Percentiles rank a stretch among this genome's conserved stretches.
phyloP scores from a whole-genome alignment of 1,284 basidiomycete species.

The Peniophora sp. region DNA sequence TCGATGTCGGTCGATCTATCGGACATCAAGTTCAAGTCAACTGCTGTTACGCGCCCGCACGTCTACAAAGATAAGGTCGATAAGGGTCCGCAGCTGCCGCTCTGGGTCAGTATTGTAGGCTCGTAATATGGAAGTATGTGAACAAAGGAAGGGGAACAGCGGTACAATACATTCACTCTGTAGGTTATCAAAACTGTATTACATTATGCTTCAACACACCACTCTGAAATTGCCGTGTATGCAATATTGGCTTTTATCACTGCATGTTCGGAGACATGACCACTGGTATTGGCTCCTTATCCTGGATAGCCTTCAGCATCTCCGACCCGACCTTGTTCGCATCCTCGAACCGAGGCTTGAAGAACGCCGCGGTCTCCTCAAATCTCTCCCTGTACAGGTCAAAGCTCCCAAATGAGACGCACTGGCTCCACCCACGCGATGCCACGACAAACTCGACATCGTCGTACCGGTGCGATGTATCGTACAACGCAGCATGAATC shows the following conservation, averaged over 20 bases:
- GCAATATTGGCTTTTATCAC: too few relatives aligned
- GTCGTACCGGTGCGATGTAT: constrained; percentile 80
- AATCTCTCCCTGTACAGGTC: constrained; percentile 84
- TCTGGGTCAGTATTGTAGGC: not conserved
- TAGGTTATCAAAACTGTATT: too few relatives aligned
- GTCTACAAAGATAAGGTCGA: not conserved
- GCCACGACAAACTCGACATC: constrained; percentile 95
- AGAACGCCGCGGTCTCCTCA: constrained; percentile 76
- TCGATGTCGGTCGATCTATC: constrained; percentile 34
- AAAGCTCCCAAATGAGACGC: constrained; percentile 89
- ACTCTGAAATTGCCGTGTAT: too few relatives aligned
- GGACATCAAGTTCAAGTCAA: constrained; percentile 25
- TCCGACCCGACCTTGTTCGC: constrained; percentile 75
- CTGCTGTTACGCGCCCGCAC: not conserved
- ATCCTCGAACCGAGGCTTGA: constrained; percentile 84
- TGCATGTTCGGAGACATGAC: too few relatives aligned
- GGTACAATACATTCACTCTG: too few relatives aligned
- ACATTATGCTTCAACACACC: too few relatives aligned
- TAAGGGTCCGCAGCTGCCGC: not conserved
- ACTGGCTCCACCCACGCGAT: constrained; percentile 95
- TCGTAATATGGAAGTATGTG: too few relatives aligned
- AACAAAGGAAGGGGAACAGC: too few relatives aligned
- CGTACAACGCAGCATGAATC: constrained; percentile 70
- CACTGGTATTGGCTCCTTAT: constrained; percentile 25
- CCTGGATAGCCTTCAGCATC: constrained; percentile 88